Evolutionary conservation across 208 protist genomes (phyloP).

Genomic region (Acanthamoeba triangularis): DNA sequence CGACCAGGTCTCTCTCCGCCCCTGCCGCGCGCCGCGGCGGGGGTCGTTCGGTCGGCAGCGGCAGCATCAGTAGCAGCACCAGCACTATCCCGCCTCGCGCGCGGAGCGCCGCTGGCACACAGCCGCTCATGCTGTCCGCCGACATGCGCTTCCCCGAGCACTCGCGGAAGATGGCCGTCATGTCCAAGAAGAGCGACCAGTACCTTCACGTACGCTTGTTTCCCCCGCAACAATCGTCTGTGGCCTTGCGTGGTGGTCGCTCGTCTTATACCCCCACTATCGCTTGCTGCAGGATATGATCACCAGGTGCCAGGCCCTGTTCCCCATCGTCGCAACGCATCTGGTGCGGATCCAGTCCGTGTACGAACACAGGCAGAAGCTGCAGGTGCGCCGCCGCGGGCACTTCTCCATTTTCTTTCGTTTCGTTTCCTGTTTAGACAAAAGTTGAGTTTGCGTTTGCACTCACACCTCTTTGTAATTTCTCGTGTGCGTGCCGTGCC

Average conservation of each 20-base stretch:
- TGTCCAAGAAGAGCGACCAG: constrained; percentile 40
- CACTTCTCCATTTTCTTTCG: too few species aligned
- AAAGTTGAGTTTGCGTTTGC: too few species aligned
- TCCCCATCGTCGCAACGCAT: constrained; percentile 7
- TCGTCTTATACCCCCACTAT: background rate
- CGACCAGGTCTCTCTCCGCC: background rate
- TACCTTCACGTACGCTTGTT: constrained; percentile 27
- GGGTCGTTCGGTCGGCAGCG: background rate
- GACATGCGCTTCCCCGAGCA: constrained; percentile 20
- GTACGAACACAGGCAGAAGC: background rate
- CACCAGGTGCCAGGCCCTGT: background rate
- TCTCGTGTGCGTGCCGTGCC: background rate
- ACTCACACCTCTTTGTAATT: background rate
- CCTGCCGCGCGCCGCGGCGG: background rate
- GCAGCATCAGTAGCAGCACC: too few species aligned
- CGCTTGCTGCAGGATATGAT: background rate
- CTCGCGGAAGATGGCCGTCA: background rate
- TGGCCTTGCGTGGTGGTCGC: too few species aligned
- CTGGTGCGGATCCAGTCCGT: background rate
- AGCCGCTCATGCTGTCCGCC: background rate
- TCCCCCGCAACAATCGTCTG: too few species aligned
- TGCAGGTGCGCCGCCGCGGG: background rate
- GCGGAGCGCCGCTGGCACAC: background rate
- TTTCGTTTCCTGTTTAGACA: too few species aligned
- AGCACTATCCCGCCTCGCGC: background rate